phyloP scores from a whole-genome alignment of 495 filamentous ascomycete species.

The Usnea hakonensis region DNA sequence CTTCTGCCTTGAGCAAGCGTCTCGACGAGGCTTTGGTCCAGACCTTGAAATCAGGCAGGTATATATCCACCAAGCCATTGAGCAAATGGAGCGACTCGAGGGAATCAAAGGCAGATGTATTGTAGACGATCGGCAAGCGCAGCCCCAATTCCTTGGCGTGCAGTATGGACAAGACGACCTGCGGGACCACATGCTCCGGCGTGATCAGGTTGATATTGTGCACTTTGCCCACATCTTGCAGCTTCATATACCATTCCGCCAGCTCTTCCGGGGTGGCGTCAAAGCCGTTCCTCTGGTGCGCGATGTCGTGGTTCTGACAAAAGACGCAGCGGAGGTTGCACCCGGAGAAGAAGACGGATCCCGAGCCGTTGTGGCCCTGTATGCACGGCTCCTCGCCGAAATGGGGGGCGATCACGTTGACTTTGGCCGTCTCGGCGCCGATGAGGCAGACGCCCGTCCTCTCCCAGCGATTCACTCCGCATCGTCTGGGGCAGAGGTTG shows the following conservation, averaged over 20 bases:
- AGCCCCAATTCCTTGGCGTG: conserved; percentile 59
- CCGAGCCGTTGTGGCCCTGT: conserved; percentile 66
- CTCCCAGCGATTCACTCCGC: conserved; percentile 66
- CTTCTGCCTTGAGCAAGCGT: conserved; percentile 63
- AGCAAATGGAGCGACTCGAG: conserved; percentile 56
- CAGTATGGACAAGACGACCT: conserved; percentile 63
- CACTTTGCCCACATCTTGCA: conserved; percentile 61
- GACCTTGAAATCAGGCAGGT: conserved; percentile 72
- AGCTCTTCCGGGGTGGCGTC: conserved; percentile 71
- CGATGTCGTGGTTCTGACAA: conserved; percentile 77
- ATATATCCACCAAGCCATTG: conserved; percentile 70
- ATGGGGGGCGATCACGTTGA: conserved; percentile 67
- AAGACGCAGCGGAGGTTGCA: conserved; percentile 74
- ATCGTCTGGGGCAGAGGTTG: conserved; percentile 67
- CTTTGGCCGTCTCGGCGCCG: conserved; percentile 58
- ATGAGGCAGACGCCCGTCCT: conserved; percentile 67
- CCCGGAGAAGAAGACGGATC: conserved; percentile 66
- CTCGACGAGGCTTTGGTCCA: conserved; percentile 56
- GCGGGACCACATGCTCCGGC: conserved; percentile 71
- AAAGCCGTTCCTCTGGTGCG: conserved; percentile 63
- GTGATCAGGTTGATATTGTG: conserved; percentile 79
- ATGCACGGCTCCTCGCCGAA: conserved; percentile 63
- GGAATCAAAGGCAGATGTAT: conserved; percentile 68
- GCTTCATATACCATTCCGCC: conserved; percentile 67
- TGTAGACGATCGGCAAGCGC: conserved; percentile 65